Evolutionary conservation across 257 asterid species (phyloP).

Genomic region (Fraxinus americana): DNA sequence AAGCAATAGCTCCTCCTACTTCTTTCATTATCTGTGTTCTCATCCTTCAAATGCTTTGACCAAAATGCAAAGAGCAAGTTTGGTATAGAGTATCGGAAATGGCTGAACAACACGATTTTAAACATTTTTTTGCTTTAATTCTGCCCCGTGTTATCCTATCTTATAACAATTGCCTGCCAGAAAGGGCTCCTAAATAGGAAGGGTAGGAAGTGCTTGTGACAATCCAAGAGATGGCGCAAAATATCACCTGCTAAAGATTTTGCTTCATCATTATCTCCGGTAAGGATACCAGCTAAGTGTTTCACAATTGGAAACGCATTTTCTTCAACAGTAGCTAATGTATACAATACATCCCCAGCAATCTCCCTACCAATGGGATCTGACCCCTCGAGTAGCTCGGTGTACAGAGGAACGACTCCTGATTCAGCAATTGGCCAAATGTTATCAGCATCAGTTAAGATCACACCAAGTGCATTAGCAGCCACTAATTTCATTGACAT

Average conservation of each 20-base stretch:
- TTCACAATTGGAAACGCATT: constrained; percentile 45
- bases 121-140: neutral
- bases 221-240: constrained; percentile 45
- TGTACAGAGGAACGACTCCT: constrained; percentile 48
- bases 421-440: constrained; percentile 50
- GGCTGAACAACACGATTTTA: neutral
- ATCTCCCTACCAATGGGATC: constrained; percentile 51
- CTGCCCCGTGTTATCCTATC: neutral
- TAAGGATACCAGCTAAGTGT: constrained; percentile 50
- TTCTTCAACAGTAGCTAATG: constrained; percentile 53
- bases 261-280: constrained; percentile 41
- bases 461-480: constrained; percentile 64
- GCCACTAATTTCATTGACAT: constrained; percentile 44
- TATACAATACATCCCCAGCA: constrained; percentile 61
- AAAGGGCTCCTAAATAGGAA: neutral
- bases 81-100: neutral
- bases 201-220: constrained; percentile 40
- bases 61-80: neutral
- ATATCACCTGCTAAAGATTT: constrained; percentile 64
- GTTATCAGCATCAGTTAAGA: constrained; percentile 51
- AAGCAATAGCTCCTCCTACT: constrained; percentile 61
- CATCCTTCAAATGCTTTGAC: constrained; percentile 40
- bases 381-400: constrained; percentile 46
- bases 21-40: neutral
- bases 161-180: neutral